These are phyloP conservation scores for Rhodamnia rubescens DNA, from an alignment of 345 rosid genomes.

Conservation along the genomic window DNA sequence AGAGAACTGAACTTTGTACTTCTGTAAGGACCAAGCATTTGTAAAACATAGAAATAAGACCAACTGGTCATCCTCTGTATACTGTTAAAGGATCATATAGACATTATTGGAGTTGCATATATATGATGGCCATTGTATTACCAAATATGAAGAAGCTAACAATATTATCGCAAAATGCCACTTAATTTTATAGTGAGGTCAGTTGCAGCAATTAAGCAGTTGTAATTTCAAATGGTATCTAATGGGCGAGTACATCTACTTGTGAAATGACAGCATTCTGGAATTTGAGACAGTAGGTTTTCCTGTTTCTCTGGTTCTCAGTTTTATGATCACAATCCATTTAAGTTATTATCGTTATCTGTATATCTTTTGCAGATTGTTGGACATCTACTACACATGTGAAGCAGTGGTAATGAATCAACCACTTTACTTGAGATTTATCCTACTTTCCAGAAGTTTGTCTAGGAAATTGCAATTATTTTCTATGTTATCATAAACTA, in stretches of 20 bases:
- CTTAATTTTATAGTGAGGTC: background rate
- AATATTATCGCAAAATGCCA: background rate
- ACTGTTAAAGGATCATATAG: background rate
- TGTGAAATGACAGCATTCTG: background rate
- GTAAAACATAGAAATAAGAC: too few relatives aligned
- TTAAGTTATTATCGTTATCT: background rate
- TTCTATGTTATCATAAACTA: background rate
- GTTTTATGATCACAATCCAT: background rate
- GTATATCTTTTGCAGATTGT: conserved; percentile 47
- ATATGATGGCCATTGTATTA: background rate
- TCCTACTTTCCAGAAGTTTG: background rate
- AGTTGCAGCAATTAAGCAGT: background rate
- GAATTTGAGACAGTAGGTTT: background rate
- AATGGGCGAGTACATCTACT: background rate
- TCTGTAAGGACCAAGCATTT: too few relatives aligned
- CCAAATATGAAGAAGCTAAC: background rate
- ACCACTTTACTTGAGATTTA: background rate
- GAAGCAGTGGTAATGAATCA: conserved; percentile 49
- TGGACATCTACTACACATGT: conserved; percentile 72
- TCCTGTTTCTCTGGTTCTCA: background rate
- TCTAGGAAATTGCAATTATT: background rate
- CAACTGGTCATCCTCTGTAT: background rate
- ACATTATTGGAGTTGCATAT: background rate
- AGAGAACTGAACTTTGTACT: too few relatives aligned
- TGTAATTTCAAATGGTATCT: background rate